Evolutionary conservation across 2,329 filamentous ascomycete genomes (phyloP).

Genomic region (Massarina eburnea): DNA sequence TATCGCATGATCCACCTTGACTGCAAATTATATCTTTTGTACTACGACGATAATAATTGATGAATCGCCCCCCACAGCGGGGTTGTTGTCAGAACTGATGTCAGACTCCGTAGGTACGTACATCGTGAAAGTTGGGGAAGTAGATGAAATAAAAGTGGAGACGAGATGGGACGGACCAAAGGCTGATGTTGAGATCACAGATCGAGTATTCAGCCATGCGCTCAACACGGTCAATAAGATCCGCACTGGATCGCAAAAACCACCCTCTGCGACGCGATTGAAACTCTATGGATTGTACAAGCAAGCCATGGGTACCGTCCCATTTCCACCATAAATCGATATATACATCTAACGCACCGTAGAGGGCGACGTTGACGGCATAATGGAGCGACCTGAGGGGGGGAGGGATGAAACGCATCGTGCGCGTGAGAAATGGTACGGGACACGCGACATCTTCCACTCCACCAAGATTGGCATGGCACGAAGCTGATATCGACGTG

Average conservation of each 20-base stretch:
- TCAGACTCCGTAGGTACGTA: constrained; percentile 46
- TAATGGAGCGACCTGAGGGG: constrained; percentile 78
- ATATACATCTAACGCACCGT: constrained; percentile 15
- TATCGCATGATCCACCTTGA: not conserved
- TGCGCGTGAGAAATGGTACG: constrained; percentile 68
- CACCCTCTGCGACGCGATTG: constrained; percentile 80
- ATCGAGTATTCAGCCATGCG: constrained; percentile 97
- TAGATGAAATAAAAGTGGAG: not conserved
- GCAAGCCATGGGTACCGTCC: constrained; percentile 76
- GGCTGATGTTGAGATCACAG: constrained; percentile 50
- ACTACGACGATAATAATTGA: constrained; percentile 15
- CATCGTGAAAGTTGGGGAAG: not conserved
- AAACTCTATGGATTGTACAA: constrained; percentile 98
- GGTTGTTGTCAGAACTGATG: constrained; percentile 32
- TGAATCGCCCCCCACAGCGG: constrained; percentile 17
- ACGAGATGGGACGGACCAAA: not conserved
- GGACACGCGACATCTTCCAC: constrained; percentile 14
- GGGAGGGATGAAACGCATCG: constrained; percentile 53
- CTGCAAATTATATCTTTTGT: not conserved
- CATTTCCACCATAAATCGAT: not conserved
- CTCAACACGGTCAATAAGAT: constrained; percentile 99
- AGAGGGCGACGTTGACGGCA: constrained; percentile 92
- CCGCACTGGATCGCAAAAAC: constrained; percentile 86
- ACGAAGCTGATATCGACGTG: constrained; percentile 6
- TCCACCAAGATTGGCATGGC: not conserved